Conservation (phyloP, 2,329 filamentous ascomycete species). For the Aspergillus nomiae region DNA sequence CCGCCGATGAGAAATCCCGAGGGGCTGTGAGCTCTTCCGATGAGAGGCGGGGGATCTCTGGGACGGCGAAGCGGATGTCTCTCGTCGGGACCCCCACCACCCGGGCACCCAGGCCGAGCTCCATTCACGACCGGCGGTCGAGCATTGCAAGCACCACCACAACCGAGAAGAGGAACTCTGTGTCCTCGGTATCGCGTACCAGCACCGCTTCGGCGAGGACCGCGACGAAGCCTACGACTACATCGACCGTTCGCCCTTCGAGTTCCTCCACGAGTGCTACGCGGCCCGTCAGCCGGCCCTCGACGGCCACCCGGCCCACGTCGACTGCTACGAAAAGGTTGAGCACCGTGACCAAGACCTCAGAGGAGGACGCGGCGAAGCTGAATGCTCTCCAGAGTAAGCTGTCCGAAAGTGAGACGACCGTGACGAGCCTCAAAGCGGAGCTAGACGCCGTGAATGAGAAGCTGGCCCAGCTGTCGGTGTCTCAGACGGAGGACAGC, state of each 20-base stretch:
- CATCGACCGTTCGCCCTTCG: slow-evolving; percentile 23
- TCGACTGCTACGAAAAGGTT: slow-evolving; percentile 36
- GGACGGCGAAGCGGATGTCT: slow-evolving; percentile 48
- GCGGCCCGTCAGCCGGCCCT: slow-evolving; percentile 21
- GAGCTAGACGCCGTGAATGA: slow-evolving; percentile 39
- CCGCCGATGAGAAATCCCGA: slow-evolving; percentile 45
- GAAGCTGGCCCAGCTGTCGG: slow-evolving; percentile 35
- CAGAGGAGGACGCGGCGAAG: slow-evolving; percentile 36
- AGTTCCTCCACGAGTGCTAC: slow-evolving; percentile 25
- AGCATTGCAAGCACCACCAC: slow-evolving; percentile 39
- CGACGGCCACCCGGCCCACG: slow-evolving; percentile 21
- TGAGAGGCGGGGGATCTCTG: slow-evolving; percentile 46
- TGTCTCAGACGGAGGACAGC: slow-evolving; percentile 27
- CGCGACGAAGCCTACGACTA: slow-evolving; percentile 24
- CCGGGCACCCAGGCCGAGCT: slow-evolving; percentile 36
- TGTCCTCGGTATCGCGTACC: slow-evolving; percentile 21
- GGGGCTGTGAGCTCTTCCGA: slow-evolving; percentile 48
- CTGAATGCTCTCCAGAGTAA: slow-evolving; percentile 37
- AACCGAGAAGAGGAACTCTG: slow-evolving; percentile 31
- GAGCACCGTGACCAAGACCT: slow-evolving; percentile 36
- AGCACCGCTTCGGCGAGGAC: slow-evolving; percentile 29
- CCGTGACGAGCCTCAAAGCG: slow-evolving; percentile 33
- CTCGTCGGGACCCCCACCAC: slow-evolving; percentile 41
- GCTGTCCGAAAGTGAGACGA: slow-evolving; percentile 40
- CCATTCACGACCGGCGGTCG: slow-evolving; percentile 40